Percentiles rank a stretch among this genome's conserved stretches.
Evolutionary conservation across 169 alveolate genomes (phyloP).

Genomic region (Eimeria falciformis): DNA sequence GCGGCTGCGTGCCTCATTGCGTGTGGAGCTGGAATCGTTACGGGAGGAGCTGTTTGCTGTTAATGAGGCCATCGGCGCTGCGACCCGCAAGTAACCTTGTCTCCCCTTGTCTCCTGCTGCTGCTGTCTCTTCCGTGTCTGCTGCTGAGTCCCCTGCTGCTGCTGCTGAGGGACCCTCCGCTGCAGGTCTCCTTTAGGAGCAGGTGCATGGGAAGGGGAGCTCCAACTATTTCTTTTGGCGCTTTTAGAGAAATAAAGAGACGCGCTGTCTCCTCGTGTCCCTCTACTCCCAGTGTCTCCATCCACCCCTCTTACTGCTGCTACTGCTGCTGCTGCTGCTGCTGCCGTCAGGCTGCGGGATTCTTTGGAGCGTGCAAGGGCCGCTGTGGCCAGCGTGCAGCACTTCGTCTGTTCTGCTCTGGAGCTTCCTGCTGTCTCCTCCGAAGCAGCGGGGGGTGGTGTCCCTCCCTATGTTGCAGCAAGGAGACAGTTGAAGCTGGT

Average conservation of each 20-base stretch:
- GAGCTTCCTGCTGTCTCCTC: conserved; percentile 12
- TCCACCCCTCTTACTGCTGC: not conserved
- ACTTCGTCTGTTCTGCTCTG: conserved; percentile 28
- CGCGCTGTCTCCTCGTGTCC: not conserved
- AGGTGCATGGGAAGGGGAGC: not conserved
- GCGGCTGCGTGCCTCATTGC: not conserved
- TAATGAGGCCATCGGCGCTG: conserved; percentile 19
- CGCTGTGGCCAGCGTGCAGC: conserved; percentile 1
- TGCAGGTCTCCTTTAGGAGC: too few relatives aligned
- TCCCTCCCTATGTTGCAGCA: not conserved
- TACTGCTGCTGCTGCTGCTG: conserved; percentile 20
- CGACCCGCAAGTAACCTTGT: not conserved
- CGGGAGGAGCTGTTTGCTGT: not conserved
- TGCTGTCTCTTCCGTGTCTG: not conserved
- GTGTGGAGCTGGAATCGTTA: not conserved
- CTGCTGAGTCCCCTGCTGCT: not conserved
- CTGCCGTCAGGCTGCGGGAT: not conserved
- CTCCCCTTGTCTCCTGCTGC: not conserved
- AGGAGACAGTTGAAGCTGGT: conserved; percentile 8
- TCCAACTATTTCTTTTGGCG: not conserved
- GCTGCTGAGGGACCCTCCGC: conserved; percentile 4
- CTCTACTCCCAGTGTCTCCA: too few relatives aligned
- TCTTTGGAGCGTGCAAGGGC: conserved; percentile 20
- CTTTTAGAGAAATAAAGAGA: not conserved
- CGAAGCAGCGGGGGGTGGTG: not conserved